Evolutionary conservation across 345 rosid species (phyloP).

Genomic region (Turnera subulata): DNA sequence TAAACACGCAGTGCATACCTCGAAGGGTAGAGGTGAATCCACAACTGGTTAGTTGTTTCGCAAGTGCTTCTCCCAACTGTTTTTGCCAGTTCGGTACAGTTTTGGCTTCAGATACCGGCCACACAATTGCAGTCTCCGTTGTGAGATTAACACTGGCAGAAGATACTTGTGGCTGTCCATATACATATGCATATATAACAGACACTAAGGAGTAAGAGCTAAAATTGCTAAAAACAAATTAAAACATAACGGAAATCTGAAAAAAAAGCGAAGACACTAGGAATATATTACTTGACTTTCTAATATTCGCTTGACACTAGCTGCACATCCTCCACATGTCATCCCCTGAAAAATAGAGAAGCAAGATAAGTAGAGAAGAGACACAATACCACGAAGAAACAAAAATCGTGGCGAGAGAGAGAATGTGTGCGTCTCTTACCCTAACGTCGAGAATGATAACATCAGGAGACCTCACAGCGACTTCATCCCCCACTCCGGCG

Average conservation of each 20-base stretch:
- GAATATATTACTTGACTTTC: slow-evolving; percentile 69
- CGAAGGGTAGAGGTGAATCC: slow-evolving; percentile 81
- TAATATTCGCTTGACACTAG: slow-evolving; percentile 88
- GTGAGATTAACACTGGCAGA: slow-evolving; percentile 87
- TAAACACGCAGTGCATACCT: slow-evolving; percentile 41
- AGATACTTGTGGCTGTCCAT: slow-evolving; percentile 75
- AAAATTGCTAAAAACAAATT: not conserved
- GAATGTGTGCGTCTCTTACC: slow-evolving; percentile 36
- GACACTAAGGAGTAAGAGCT: not conserved
- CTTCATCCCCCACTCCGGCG: slow-evolving; percentile 42
- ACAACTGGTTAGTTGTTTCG: slow-evolving; percentile 75
- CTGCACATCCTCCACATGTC: slow-evolving; percentile 98
- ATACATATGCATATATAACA: slow-evolving; percentile 27
- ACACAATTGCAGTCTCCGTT: slow-evolving; percentile 86
- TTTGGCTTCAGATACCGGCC: slow-evolving; percentile 87
- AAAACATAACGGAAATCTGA: not conserved
- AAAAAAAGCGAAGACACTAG: not conserved
- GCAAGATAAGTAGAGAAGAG: not conserved
- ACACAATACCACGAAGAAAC: not conserved
- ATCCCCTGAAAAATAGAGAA: slow-evolving; percentile 61
- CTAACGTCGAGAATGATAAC: slow-evolving; percentile 88
- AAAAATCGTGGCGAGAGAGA: not conserved
- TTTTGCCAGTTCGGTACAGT: slow-evolving; percentile 67
- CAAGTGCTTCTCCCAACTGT: slow-evolving; percentile 81
- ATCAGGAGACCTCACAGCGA: slow-evolving; percentile 47